Evolutionary conservation across 2,329 filamentous ascomycete species (phyloP), one percentile per base, ranked within the genome.

Genomic region (Trichoderma sp.): DNA sequence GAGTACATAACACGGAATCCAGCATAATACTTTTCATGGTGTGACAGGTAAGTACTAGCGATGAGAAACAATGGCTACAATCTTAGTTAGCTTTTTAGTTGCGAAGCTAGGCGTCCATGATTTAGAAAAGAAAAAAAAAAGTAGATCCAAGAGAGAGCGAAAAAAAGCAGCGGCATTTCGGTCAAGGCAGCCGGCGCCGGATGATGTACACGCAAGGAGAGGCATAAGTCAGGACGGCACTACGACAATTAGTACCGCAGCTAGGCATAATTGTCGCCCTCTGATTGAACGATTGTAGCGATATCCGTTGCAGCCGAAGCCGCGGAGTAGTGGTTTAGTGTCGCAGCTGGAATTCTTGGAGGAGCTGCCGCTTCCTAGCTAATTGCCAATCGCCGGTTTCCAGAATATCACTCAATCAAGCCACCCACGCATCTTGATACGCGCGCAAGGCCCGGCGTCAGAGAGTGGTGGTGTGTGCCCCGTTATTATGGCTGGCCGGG

Each of bases 341-440:
- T 51, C n/a, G n/a, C 43, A 69, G 26, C 57, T 47, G 43, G 53
- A 60, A 69, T 56, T 66, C 43, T 18, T 26, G 47, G 63, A 66
- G 63, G 53, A 43, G 51, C 64, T 67, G 64, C 64, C 51, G 56
- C 66, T 24, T 18, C 53, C 36, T 28, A 53, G 57, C 53, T 56
- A 56, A 63, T 62, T 43, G 36, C 57, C 43, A 61, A 53, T 70
- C 30, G 68, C 47, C 58, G 47, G 39, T 34, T 70, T 70, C 68
- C 58, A 70, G 68, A 70, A 70, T 70, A 70, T 63, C 68, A 70
- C 68, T 70, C 68, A 70, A 53, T 34, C 32, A 63, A 70, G 66
- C 66, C 66, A 66, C 63, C 39, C 63, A 69, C 56, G 57, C 56
- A 51, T 32, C 65, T 60, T 60, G 57, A 47, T 61, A 61, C 66